Evolutionary conservation across 129 eudicot genomes (phyloP).

Genomic region (Ambrosia trifida): DNA sequence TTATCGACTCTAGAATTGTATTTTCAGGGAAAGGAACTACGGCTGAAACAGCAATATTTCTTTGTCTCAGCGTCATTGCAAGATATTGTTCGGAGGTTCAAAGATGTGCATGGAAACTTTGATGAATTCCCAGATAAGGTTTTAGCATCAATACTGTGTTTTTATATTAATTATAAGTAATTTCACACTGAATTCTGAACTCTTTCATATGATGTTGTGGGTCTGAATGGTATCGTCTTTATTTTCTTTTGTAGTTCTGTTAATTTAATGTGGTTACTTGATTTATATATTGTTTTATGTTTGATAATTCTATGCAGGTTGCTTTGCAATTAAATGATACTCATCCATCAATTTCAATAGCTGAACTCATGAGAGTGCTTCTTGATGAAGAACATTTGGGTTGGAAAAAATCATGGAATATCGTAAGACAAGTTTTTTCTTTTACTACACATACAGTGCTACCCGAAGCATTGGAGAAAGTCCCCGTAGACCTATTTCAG

Average conservation of each 20-base stretch:
- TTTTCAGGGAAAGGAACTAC: slow-evolving; percentile 61
- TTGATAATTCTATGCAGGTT: slow-evolving; percentile 34
- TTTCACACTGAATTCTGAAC: too few species aligned
- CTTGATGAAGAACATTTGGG: slow-evolving; percentile 61
- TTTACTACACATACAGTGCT: slow-evolving; percentile 53
- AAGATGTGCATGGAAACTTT: slow-evolving; percentile 49
- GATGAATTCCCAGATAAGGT: slow-evolving; percentile 59
- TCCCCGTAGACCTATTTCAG: slow-evolving; percentile 51
- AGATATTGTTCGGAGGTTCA: slow-evolving; percentile 59
- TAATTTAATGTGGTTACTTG: slow-evolving; percentile 5
- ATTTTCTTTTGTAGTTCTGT: background rate
- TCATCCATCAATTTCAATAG: slow-evolving; percentile 58
- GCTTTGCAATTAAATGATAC: slow-evolving; percentile 62
- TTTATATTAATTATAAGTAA: too few species aligned
- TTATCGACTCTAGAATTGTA: background rate
- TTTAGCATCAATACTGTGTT: background rate
- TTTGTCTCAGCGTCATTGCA: slow-evolving; percentile 62
- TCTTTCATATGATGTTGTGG: too few species aligned
- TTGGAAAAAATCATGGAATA: slow-evolving; percentile 53
- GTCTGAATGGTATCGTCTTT: too few species aligned
- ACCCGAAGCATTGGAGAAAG: slow-evolving; percentile 51
- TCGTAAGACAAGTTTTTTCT: slow-evolving; percentile 41
- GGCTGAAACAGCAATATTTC: slow-evolving; percentile 60
- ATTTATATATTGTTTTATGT: background rate
- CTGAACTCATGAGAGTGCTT: slow-evolving; percentile 54